These are phyloP conservation scores for Tetragonia tetragonoides DNA, from an alignment of 148 eudicot species.

Conservation along the genomic window DNA sequence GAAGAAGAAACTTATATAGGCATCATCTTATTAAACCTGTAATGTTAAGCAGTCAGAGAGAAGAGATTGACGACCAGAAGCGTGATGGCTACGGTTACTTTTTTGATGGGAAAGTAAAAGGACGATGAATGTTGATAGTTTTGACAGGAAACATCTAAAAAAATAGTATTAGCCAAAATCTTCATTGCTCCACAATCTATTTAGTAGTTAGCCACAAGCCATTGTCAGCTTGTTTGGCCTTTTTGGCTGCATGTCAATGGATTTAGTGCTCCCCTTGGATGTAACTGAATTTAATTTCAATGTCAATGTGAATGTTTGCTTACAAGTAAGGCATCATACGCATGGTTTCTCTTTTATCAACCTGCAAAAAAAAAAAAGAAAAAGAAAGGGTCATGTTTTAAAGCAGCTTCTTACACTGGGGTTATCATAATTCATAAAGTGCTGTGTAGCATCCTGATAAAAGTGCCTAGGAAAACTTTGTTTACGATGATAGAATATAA, in stretches of 20 bases:
- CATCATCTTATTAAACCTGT: conserved; percentile 6
- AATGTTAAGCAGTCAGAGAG: neutral
- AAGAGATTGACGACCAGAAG: neutral
- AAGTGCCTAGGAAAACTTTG: too few species aligned
- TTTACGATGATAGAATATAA: too few species aligned
- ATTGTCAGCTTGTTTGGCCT: neutral
- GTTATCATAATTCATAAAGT: too few species aligned
- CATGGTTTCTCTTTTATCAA: too few species aligned
- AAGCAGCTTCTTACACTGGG: too few species aligned
- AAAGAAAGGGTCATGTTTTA: too few species aligned
- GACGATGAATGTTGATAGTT: neutral
- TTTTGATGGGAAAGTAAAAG: neutral
- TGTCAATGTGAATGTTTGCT: too few species aligned
- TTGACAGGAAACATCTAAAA: neutral
- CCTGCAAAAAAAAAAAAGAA: too few species aligned
- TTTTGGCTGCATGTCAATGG: neutral
- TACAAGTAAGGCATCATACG: neutral
- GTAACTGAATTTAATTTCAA: neutral
- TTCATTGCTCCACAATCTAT: neutral
- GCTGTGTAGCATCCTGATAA: too few species aligned
- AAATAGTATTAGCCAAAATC: neutral
- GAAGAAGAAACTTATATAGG: conserved; percentile 74
- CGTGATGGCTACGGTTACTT: neutral
- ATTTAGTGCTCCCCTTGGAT: neutral
- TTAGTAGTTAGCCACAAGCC: neutral